Conservation (phyloP, 495 filamentous ascomycete species). For the Evansstolkia leycettana region DNA sequence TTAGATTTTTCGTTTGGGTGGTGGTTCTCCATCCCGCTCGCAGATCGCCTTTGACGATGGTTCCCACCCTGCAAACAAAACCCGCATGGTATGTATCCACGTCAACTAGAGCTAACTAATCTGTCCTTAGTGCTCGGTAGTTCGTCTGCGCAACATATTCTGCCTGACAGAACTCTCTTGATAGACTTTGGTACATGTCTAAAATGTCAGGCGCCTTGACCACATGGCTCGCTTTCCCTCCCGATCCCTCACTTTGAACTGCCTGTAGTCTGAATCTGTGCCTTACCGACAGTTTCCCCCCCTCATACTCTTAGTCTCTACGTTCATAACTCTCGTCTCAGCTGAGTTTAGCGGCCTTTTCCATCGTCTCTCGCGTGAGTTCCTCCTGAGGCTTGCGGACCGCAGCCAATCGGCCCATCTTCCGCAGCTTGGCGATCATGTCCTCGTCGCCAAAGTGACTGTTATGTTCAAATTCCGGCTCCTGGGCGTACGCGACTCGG, state of each 20-base stretch:
- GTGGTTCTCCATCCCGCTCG: no score
- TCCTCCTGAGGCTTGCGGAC: conserved; percentile 25
- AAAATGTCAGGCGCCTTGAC: no score
- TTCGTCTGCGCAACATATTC: no score
- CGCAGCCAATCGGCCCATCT: conserved; percentile 43
- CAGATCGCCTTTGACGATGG: no score
- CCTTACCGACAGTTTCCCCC: conserved; percentile 37
- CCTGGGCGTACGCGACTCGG: conserved; percentile 63
- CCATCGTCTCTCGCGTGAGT: conserved; percentile 30
- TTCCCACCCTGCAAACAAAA: no score
- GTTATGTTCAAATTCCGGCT: conserved; percentile 79
- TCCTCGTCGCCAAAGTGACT: conserved; percentile 68
- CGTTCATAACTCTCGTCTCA: neutral
- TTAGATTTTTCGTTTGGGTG: no score
- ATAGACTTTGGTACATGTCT: no score
- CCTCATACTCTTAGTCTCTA: conserved; percentile 31
- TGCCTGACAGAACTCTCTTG: no score
- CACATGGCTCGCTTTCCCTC: neutral
- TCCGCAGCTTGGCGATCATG: conserved; percentile 50
- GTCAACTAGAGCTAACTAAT: no score
- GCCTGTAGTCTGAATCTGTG: no score
- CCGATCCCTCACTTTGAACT: conserved; percentile 40
- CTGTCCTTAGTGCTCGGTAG: no score
- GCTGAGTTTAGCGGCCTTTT: neutral
- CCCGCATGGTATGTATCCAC: no score